phyloP scores from a whole-genome alignment of 331 rosid genomes.

The Acacia pycnantha region DNA sequence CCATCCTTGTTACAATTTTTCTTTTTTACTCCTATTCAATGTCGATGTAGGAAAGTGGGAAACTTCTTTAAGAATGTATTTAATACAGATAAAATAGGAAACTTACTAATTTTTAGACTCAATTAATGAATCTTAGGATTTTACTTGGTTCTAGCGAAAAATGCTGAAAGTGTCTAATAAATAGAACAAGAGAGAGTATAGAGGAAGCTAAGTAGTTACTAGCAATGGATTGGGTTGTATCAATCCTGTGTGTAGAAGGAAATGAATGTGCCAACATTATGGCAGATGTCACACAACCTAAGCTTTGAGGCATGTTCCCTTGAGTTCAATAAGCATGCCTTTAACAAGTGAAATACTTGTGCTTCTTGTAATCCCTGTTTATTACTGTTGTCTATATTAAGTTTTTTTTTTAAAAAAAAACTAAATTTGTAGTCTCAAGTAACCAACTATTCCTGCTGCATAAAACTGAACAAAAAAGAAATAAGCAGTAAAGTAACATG shows the following conservation, averaged over 20 bases:
- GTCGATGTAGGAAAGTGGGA: background rate
- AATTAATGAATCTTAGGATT: background rate
- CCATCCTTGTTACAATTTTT: background rate
- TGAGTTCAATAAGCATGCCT: background rate
- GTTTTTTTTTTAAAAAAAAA: background rate
- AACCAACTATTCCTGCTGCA: background rate
- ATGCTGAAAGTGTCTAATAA: background rate
- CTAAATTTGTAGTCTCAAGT: background rate
- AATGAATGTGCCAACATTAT: background rate
- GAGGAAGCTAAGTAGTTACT: background rate
- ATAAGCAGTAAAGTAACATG: background rate
- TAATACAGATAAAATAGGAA: background rate
- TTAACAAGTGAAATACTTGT: background rate
- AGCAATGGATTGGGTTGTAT: background rate
- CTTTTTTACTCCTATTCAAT: too few species aligned
- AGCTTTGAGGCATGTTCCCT: background rate
- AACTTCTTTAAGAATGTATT: background rate
- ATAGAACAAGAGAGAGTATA: background rate
- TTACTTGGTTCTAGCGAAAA: background rate
- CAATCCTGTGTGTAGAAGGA: background rate
- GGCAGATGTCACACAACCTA: background rate
- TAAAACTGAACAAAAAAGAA: conserved; percentile 8
- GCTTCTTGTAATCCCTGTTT: background rate
- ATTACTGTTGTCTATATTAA: background rate
- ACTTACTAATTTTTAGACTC: background rate